Conservation (phyloP, 441 rosid species). For the Gossypium aridum region DNA sequence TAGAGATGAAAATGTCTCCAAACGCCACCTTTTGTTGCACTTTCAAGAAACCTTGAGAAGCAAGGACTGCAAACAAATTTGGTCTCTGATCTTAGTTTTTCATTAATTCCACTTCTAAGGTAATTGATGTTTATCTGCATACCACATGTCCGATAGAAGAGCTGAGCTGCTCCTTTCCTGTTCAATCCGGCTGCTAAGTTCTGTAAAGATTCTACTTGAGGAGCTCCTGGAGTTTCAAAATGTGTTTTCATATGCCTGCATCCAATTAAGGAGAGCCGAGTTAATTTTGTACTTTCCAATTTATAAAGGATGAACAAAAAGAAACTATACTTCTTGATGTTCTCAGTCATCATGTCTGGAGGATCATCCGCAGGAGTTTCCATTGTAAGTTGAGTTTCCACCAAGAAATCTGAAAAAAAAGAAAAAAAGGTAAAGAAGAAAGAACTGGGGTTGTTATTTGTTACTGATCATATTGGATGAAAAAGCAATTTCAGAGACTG, state of each 20-base stretch:
- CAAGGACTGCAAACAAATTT: constrained; percentile 49
- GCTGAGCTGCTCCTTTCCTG: constrained; percentile 68
- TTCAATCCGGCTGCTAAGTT: constrained; percentile 63
- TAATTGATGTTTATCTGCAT: not conserved
- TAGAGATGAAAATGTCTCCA: constrained; percentile 64
- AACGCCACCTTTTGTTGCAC: constrained; percentile 59
- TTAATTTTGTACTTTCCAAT: not conserved
- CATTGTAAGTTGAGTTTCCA: constrained; percentile 80
- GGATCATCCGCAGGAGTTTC: constrained; percentile 38
- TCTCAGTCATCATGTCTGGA: constrained; percentile 59
- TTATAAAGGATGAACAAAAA: not conserved
- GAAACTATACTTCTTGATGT: constrained; percentile 46
- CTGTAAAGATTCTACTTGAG: constrained; percentile 56
- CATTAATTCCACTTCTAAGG: not conserved
- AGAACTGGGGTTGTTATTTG: not conserved
- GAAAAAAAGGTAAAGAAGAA: not conserved
- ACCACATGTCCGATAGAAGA: constrained; percentile 86
- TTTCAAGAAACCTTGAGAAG: constrained; percentile 44
- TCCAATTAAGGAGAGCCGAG: not conserved
- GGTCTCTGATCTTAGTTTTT: constrained; percentile 6
- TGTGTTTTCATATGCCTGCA: constrained; percentile 75
- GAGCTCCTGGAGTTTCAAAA: constrained; percentile 75
- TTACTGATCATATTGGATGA: constrained; percentile 5
- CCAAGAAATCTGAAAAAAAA: constrained; percentile 41
- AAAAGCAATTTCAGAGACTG: constrained; percentile 12